Conservation (phyloP, 2,329 filamentous ascomycete genomes). For the Ophiostoma triangulosporum region DNA sequence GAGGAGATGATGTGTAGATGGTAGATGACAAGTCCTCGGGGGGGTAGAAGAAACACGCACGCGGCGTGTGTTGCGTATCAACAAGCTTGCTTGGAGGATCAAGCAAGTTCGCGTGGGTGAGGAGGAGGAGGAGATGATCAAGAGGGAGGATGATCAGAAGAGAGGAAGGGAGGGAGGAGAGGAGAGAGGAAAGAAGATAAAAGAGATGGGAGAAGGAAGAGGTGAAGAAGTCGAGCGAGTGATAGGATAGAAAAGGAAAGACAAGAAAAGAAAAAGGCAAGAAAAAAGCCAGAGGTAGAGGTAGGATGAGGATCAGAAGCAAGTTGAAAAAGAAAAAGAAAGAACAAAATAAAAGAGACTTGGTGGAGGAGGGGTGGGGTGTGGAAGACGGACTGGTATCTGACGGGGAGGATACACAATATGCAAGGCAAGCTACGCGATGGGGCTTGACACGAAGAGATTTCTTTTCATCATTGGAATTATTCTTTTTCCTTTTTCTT, state of each 20-base stretch:
- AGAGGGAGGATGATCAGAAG: background rate
- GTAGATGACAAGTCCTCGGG: background rate
- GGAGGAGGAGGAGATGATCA: background rate
- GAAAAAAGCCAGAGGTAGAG: background rate
- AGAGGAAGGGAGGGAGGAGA: background rate
- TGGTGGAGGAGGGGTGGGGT: background rate
- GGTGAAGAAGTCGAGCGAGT: background rate
- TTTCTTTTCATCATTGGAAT: background rate
- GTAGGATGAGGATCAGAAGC: background rate
- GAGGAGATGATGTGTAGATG: background rate
- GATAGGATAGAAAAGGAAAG: background rate
- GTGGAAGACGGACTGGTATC: background rate
- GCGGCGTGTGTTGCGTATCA: background rate
- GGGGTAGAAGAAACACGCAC: conserved; percentile 1
- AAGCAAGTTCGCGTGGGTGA: background rate
- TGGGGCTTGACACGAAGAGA: background rate
- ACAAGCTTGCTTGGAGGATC: conserved; percentile 2
- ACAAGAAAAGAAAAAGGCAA: background rate
- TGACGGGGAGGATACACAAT: background rate
- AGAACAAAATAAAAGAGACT: background rate
- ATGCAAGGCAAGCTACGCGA: too few species aligned
- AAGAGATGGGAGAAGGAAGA: background rate
- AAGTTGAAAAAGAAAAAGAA: background rate
- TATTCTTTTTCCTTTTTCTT: background rate
- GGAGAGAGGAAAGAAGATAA: background rate